A percentile compares a stretch with the other conserved stretches of the same genome.
These are phyloP conservation scores for Microbotryum silenes-acaulis DNA, from an alignment of 1,284 basidiomycete species.

Conservation along the genomic window DNA sequence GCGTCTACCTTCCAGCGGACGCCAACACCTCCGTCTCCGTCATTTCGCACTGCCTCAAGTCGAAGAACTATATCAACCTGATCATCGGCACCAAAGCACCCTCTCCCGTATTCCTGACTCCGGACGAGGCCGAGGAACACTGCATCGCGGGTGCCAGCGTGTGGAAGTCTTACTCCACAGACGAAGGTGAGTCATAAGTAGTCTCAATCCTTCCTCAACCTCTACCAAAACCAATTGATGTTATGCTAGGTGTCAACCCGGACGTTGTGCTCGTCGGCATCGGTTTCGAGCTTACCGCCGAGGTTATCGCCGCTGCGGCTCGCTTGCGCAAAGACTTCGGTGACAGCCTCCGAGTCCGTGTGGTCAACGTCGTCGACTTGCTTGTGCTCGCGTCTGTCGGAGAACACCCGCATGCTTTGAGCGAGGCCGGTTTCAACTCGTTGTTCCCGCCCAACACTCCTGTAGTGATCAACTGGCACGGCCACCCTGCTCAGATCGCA, in stretches of 20 bases:
- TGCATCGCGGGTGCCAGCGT: conserved; percentile 42
- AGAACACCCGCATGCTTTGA: conserved; percentile 71
- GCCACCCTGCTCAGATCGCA: conserved; percentile 26
- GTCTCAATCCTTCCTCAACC: background rate
- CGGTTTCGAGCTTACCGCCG: conserved; percentile 47
- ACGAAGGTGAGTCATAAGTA: no score
- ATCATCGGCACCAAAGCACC: conserved; percentile 70
- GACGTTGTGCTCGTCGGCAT: conserved; percentile 46
- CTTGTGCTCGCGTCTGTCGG: conserved; percentile 60
- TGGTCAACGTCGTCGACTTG: conserved; percentile 49
- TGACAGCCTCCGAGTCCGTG: conserved; percentile 36
- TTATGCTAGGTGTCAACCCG: conserved; percentile 46
- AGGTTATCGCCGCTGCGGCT: conserved; percentile 41
- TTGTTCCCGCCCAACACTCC: conserved; percentile 42
- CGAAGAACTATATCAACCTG: conserved; percentile 75
- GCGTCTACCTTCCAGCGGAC: conserved; percentile 84
- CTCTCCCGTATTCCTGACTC: conserved; percentile 38
- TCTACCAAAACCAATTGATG: conserved; percentile 41
- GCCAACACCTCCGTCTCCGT: conserved; percentile 70
- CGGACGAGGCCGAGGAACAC: conserved; percentile 42
- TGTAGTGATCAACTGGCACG: conserved; percentile 55
- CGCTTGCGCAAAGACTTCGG: conserved; percentile 38
- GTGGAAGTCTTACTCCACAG: conserved; percentile 38
- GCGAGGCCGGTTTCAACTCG: conserved; percentile 49
- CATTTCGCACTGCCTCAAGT: conserved; percentile 68